phyloP scores from a whole-genome alignment of 1,284 basidiomycete species.

The Trametes hirsuta region DNA sequence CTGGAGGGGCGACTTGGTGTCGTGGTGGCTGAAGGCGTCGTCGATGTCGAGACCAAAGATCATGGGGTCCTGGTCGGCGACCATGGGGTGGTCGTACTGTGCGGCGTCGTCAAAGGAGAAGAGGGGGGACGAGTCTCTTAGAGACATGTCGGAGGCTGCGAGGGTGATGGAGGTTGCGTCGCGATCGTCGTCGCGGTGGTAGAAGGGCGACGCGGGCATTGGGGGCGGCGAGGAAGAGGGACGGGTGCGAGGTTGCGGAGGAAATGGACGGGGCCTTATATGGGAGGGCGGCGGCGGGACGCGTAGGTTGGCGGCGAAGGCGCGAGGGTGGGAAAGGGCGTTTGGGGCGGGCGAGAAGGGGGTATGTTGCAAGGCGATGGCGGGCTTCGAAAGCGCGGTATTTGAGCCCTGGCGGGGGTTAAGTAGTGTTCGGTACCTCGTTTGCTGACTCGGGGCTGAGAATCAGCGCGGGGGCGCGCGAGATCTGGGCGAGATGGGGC shows the following conservation, averaged over 20 bases:
- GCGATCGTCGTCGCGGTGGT: conserved; percentile 37
- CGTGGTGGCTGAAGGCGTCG: conserved; percentile 42
- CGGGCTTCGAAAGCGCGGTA: conserved; percentile 25
- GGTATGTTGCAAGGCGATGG: conserved; percentile 25
- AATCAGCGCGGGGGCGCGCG: conserved; percentile 24
- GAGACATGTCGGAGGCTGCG: conserved; percentile 40
- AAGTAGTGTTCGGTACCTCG: conserved; percentile 28
- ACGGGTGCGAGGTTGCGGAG: conserved; percentile 27
- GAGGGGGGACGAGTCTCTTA: conserved; percentile 46
- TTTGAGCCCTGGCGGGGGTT: conserved; percentile 25
- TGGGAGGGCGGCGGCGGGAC: conserved; percentile 28
- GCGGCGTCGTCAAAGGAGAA: conserved; percentile 51
- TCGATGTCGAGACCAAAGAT: conserved; percentile 71
- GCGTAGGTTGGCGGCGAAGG: conserved; percentile 23
- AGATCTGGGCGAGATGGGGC: conserved; percentile 24
- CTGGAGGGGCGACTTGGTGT: conserved; percentile 37
- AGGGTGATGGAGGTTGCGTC: conserved; percentile 34
- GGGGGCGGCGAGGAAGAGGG: conserved; percentile 30
- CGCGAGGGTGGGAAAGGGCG: conserved; percentile 24
- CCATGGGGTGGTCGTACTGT: conserved; percentile 35
- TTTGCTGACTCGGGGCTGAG: conserved; percentile 23
- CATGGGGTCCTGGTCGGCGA: conserved; percentile 49
- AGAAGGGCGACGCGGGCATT: conserved; percentile 34
- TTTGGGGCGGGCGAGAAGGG: conserved; percentile 22
- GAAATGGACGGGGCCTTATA: conserved; percentile 28